Evolutionary conservation across 2,329 filamentous ascomycete genomes (phyloP), one percentile per base, ranked within the genome.

Genomic region (Ramularia endophylla): DNA sequence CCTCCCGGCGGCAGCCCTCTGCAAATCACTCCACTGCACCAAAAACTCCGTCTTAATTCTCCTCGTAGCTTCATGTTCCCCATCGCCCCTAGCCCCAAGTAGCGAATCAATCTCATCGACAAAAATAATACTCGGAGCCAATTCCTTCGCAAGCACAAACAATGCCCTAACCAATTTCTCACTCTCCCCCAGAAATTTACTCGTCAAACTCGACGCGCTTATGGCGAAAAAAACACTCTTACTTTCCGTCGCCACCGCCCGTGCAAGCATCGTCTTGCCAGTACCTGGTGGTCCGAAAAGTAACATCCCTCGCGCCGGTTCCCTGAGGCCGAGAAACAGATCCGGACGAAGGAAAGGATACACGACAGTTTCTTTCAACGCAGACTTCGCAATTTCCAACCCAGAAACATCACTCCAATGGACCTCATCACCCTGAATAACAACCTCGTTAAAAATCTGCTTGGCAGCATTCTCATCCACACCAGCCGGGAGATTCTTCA

Each of bases 71-170:
- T 98, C 92, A 55, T 97, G 86, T 58, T 97, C 92, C 3, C 82
- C 82, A 0, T 87, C 86, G 5, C 84, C 85, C 38, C 92, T 75
- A 12, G 88, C 80, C 1, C 88, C 94, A 0, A 98, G 74, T 0
- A 98, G 70, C 1, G 89, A 95, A 62, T 98, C 92, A 48, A 98
- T 98, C 62, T 98, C 92, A 57, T 98, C 92, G 4, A 98, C 88
- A 54, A 98, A 98, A 44, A 98, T 97, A 61, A 98, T 97, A 47
- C 85, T 92, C 0, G 92, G 92, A 0, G 92, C 88, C 32, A 97
- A 74, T 27, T 80, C 74, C 62, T 94, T 94, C 4, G 92, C 89
- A n/a, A 97, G 70, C 0, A 80, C 78, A 61, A 98, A 98, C 0
- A 98, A 71, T 3, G 92, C 92, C 27, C 88, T 80, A 2, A 98